phyloP scores from a whole-genome alignment of 2,329 filamentous ascomycete genomes.

The Didymella keratinophila region DNA sequence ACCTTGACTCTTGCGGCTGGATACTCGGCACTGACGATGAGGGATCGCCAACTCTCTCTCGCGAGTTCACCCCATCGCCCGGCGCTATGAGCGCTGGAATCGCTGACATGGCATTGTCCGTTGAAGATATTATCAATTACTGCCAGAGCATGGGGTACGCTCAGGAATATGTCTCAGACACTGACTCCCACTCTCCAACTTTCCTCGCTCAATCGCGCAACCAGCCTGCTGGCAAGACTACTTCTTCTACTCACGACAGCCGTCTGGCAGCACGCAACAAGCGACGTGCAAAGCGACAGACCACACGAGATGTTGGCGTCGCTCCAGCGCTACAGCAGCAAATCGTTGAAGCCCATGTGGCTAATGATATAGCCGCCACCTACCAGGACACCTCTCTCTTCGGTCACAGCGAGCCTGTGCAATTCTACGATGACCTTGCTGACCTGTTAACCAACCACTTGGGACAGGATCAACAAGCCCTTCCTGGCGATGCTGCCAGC shows the following conservation, averaged over 20 bases:
- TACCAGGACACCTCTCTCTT: not conserved
- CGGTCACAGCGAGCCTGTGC: not conserved
- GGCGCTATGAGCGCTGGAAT: conserved; percentile 26
- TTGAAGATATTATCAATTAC: conserved; percentile 45
- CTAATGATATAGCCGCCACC: not conserved
- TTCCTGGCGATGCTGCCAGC: not conserved
- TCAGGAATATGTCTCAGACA: conserved; percentile 20
- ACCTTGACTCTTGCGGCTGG: conserved; percentile 60
- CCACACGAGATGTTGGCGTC: conserved; percentile 12
- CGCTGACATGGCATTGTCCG: conserved; percentile 40
- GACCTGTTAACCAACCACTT: conserved; percentile 5
- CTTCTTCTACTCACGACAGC: conserved; percentile 5
- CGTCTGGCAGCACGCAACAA: conserved; percentile 25
- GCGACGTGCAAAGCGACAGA: conserved; percentile 25
- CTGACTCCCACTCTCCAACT: conserved; percentile 22
- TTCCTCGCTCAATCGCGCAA: conserved; percentile 26
- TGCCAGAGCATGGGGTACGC: conserved; percentile 39
- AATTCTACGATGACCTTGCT: conserved; percentile 15
- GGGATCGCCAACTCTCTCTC: conserved; percentile 27
- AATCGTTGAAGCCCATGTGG: conserved; percentile 13
- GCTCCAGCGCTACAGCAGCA: conserved; percentile 18
- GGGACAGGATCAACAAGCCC: not conserved
- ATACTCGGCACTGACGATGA: conserved; percentile 45
- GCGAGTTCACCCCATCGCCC: conserved; percentile 23
- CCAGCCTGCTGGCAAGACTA: conserved; percentile 1